Percentiles rank a stretch among this genome's conserved stretches.
These are phyloP conservation scores for Melampsora medusae DNA, from an alignment of 1,284 basidiomycete species.

Conservation along the genomic window DNA sequence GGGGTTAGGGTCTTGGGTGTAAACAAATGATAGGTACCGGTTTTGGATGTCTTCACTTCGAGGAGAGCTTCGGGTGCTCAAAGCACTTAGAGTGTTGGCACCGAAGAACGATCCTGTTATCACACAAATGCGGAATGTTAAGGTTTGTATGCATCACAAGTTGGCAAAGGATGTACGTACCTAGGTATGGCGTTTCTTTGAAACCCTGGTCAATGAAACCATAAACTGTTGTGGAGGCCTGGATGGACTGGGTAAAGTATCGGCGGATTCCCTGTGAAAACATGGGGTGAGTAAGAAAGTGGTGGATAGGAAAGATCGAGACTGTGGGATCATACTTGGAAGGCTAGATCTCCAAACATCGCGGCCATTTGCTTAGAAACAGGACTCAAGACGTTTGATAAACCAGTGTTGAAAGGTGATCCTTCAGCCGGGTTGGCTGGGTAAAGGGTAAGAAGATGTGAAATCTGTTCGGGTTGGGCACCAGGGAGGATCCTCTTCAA, in stretches of 20 bases:
- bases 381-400: neutral
- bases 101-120: neutral
- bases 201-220: neutral
- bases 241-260: neutral
- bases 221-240: neutral
- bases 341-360: conserved; percentile 3
- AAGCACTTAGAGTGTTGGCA: neutral
- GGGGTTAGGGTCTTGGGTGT: conserved; percentile 1
- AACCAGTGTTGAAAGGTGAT: neutral
- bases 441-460: neutral
- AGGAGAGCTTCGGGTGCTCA: neutral
- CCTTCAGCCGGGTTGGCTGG: neutral
- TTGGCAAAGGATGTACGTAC: neutral
- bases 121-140: no score
- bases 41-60: neutral
- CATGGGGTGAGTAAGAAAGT: neutral
- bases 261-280: neutral
- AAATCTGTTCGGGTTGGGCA: neutral
- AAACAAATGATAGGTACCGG: neutral
- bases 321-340: neutral
- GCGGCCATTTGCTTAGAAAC: neutral
- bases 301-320: no score
- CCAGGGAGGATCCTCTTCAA: neutral
- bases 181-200: neutral
- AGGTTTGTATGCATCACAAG: no score